Conservation (phyloP, 352 stramenopile genomes). For the Globisporangium acanthophoron region DNA sequence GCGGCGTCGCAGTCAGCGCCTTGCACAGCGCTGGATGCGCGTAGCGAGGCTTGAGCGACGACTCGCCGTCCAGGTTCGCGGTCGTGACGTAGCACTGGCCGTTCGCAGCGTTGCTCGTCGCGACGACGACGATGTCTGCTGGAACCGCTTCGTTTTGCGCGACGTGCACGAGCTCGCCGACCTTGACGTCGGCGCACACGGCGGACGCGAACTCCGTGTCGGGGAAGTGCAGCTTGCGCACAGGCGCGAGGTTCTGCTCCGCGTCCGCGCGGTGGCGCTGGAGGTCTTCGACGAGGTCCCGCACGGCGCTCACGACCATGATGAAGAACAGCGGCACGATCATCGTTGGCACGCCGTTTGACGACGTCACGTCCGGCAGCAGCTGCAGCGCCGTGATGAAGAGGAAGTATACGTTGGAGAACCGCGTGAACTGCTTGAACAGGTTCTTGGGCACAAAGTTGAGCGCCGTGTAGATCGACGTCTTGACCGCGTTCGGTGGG, state of each 20-base stretch:
- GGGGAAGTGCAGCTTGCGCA: constrained; percentile 22
- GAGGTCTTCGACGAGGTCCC: constrained; percentile 78
- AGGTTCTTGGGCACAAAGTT: constrained; percentile 70
- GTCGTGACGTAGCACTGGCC: constrained; percentile 83
- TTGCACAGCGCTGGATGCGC: constrained; percentile 36
- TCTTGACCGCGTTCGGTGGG: constrained; percentile 45
- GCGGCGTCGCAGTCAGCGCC: constrained; percentile 12
- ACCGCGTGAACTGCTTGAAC: constrained; percentile 76
- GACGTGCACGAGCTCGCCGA: constrained; percentile 79
- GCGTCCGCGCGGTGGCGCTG: constrained; percentile 67
- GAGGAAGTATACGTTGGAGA: constrained; percentile 91
- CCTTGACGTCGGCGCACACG: constrained; percentile 47
- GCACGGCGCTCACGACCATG: constrained; percentile 74
- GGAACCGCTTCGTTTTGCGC: constrained; percentile 65
- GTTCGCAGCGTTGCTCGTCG: constrained; percentile 31
- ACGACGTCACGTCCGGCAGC: constrained; percentile 82
- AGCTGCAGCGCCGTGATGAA: constrained; percentile 83
- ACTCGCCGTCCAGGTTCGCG: constrained; percentile 86
- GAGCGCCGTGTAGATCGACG: constrained; percentile 49
- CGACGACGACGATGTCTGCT: constrained; percentile 66
- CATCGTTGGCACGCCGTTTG: constrained; percentile 75
- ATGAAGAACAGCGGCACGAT: constrained; percentile 83
- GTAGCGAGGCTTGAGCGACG: constrained; percentile 79
- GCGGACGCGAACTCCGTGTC: constrained; percentile 16
- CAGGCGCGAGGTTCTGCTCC: constrained; percentile 42